Conservation (phyloP, 2,329 filamentous ascomycete genomes). For the Neopestalotiopsis rosae region DNA sequence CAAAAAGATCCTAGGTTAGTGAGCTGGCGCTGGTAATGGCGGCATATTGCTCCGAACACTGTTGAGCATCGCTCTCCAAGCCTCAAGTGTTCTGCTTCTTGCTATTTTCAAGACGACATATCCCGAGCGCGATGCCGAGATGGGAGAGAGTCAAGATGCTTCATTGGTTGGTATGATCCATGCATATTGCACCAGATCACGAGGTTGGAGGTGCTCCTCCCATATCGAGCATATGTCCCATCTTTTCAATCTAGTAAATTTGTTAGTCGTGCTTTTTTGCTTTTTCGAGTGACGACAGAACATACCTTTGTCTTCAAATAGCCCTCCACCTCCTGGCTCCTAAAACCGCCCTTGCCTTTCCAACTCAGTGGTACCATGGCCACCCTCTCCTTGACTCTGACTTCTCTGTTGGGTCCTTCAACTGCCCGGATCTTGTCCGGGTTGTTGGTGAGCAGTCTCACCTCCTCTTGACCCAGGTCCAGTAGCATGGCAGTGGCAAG, state of each 20-base stretch:
- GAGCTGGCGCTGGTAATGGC: too few relatives aligned
- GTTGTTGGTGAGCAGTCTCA: conserved; percentile 92
- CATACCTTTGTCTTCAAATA: conserved; percentile 94
- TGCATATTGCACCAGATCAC: not conserved
- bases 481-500: conserved; percentile 93
- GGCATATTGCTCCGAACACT: too few relatives aligned
- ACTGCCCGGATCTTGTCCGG: conserved; percentile 96
- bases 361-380: conserved; percentile 96
- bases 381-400: conserved; percentile 87
- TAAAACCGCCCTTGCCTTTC: conserved; percentile 84
- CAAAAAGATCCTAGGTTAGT: too few relatives aligned
- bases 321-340: conserved; percentile 87
- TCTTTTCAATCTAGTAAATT: conserved; percentile 74
- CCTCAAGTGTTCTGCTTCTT: too few relatives aligned
- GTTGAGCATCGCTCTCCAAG: too few relatives aligned
- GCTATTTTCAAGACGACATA: too few relatives aligned
- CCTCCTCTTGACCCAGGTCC: conserved; percentile 80
- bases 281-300: conserved; percentile 19
- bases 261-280: conserved; percentile 12
- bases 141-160: not conserved
- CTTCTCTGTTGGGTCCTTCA: conserved; percentile 87
- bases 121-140: not conserved
- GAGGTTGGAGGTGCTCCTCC: conserved; percentile 33
- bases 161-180: not conserved
- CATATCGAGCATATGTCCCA: conserved; percentile 80